Percentiles rank a stretch among this genome's conserved stretches.
phyloP scores from a whole-genome alignment of 2,329 filamentous ascomycete genomes.

The Colletotrichum paranaense region DNA sequence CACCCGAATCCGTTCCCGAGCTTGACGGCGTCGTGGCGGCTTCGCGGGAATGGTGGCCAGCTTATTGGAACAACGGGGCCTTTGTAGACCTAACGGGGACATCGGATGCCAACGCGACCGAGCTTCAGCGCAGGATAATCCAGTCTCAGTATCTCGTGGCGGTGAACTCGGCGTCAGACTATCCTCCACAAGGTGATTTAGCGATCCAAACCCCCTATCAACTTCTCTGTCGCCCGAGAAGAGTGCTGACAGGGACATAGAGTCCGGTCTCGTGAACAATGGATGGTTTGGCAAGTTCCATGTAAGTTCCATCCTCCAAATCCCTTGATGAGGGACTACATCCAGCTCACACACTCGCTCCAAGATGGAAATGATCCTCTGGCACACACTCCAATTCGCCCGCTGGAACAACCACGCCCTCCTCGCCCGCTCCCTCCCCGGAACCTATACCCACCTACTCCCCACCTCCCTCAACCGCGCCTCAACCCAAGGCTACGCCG shows the following conservation, averaged over 20 bases:
- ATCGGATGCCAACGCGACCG: constrained; percentile 53
- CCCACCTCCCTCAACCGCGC: constrained; percentile 51
- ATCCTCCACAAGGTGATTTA: constrained; percentile 56
- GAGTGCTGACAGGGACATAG: constrained; percentile 17
- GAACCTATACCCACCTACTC: constrained; percentile 60
- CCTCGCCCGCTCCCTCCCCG: constrained; percentile 56
- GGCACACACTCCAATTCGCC: constrained; percentile 63
- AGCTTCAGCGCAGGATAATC: constrained; percentile 64
- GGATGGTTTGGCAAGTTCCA: constrained; percentile 69
- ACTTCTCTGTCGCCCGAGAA: neutral
- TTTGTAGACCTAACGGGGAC: constrained; percentile 61
- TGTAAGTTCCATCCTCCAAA: constrained; percentile 38
- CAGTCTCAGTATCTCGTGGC: constrained; percentile 64
- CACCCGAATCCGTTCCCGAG: constrained; percentile 37
- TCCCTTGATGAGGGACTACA: neutral
- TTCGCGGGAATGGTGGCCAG: constrained; percentile 56
- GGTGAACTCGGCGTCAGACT: constrained; percentile 61
- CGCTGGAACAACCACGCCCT: constrained; percentile 60
- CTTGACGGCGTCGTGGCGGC: constrained; percentile 43
- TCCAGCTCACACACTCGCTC: neutral
- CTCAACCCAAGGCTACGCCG: constrained; percentile 52
- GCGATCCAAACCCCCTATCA: constrained; percentile 32
- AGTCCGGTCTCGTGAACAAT: constrained; percentile 61
- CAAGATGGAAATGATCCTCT: constrained; percentile 64
- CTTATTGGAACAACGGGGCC: constrained; percentile 61